Conservation (phyloP, 495 filamentous ascomycete genomes). For the Tetracladium setigerum region DNA sequence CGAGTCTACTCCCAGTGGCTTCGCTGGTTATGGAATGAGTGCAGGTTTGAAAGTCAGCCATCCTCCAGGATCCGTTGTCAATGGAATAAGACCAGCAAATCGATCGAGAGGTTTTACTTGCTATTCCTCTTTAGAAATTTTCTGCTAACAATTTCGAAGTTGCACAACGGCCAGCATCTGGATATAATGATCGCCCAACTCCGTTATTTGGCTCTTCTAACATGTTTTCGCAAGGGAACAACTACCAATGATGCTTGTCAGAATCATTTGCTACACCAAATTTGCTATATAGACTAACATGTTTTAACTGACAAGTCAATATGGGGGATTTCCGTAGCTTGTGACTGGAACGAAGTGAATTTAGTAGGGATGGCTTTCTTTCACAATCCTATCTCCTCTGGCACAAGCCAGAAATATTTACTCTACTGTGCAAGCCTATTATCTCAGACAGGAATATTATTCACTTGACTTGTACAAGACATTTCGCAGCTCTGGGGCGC, state of each 20-base stretch:
- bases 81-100: conserved; percentile 4
- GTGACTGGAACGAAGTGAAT: too few relatives aligned
- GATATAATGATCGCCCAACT: neutral
- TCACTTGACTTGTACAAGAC: too few relatives aligned
- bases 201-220: conserved; percentile 1
- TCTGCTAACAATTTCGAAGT: conserved; percentile 10
- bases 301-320: too few relatives aligned
- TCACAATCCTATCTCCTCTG: too few relatives aligned
- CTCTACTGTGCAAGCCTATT: too few relatives aligned
- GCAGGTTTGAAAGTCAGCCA: conserved; percentile 38
- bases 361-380: too few relatives aligned
- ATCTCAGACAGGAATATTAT: too few relatives aligned
- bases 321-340: too few relatives aligned
- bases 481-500: too few relatives aligned
- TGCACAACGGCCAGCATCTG: conserved; percentile 14
- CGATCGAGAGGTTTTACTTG: conserved; percentile 18
- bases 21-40: conserved; percentile 38
- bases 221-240: conserved; percentile 4
- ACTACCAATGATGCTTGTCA: neutral
- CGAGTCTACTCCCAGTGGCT: conserved; percentile 10
- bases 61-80: conserved; percentile 3
- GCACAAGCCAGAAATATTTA: too few relatives aligned
- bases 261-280: neutral
- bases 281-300: neutral
- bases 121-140: neutral